Evolutionary conservation across 1,139 yeast genomes (phyloP), one percentile per base, ranked within the genome.

Genomic region (Tardiomyces digboiensis): DNA sequence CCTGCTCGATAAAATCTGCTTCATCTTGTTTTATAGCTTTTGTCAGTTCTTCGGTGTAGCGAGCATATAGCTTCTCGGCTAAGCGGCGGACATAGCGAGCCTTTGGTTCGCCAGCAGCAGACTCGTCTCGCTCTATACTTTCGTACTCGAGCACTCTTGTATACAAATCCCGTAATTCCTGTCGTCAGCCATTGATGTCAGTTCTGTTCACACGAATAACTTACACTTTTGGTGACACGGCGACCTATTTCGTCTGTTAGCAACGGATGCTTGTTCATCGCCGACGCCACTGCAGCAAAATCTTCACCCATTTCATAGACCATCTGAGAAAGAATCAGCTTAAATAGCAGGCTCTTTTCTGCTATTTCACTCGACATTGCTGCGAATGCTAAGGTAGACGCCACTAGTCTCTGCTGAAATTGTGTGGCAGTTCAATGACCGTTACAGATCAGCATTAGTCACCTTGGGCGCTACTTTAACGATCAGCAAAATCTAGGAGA

Each of bases 261-360:
- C 46, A 65, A 47, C n/a, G 67, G 63, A 48, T 65, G 69, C 14
- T 50, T 40, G 26, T 55, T 53, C 46, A 65, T 46, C 23, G 49
- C 53, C n/a, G 52, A 50, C 7, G 64, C 55, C 12, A 65, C 51
- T 19, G 50, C 48, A 5, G 46, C 50, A 47, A 62, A 64, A 14
- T 51, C 46, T 41, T 60, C 64, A 7, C 66, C 66, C 39, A 53
- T 51, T 46, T 63, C 65, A 45, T 62, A 60, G 3, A 64, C 58
- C 38, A 57, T 50, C 49, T 65, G 69, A 2, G 64, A 63, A 37
- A 65, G 51, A 10, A 65, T 49, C 42, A 65, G 59, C 49, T 60
- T 56, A 49, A 59, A 60, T 29, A 62, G 47, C 13, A 43, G 42
- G 14, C 39, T 16, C 14, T 42, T 44, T 6, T 36, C 19, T 19